These are phyloP conservation scores for Pyrenula massariospora DNA, from an alignment of 495 filamentous ascomycete genomes.

Conservation along the genomic window DNA sequence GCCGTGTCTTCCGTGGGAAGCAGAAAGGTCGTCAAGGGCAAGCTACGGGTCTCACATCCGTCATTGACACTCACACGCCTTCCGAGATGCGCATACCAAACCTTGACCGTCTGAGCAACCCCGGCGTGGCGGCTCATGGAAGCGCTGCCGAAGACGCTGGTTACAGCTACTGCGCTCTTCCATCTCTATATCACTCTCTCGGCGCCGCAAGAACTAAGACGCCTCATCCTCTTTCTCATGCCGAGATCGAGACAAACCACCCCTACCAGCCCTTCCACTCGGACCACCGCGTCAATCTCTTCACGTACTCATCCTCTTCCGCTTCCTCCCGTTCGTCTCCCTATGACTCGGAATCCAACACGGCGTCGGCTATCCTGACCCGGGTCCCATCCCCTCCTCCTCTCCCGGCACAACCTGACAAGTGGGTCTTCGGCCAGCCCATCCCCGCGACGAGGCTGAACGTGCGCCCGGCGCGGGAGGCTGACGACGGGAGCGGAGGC, in stretches of 20 bases:
- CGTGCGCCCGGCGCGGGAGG: constrained; percentile 32
- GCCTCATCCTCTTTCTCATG: constrained; percentile 54
- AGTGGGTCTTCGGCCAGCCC: constrained; percentile 63
- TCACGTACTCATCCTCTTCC: constrained; percentile 35
- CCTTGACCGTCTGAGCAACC: not conserved
- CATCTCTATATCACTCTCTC: not conserved
- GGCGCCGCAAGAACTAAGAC: constrained; percentile 18
- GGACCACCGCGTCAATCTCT: constrained; percentile 63
- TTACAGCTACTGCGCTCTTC: constrained; percentile 10
- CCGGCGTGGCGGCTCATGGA: not conserved
- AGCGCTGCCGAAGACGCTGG: not conserved
- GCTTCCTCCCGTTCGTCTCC: not conserved
- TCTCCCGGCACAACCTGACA: constrained; percentile 11
- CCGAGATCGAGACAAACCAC: constrained; percentile 86
- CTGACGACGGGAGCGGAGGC: constrained; percentile 43
- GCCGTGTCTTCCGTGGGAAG: not conserved
- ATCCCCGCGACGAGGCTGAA: constrained; percentile 52
- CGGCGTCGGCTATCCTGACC: constrained; percentile 1
- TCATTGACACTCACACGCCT: constrained; percentile 8
- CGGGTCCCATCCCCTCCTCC: constrained; percentile 6
- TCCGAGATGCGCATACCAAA: constrained; percentile 2
- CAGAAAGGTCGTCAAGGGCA: not conserved
- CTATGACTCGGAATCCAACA: constrained; percentile 8
- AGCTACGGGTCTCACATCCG: not conserved
- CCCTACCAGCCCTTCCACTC: constrained; percentile 88